phyloP scores from a whole-genome alignment of 2,329 filamentous ascomycete genomes.

The Pseudogymnoascus sp. region DNA sequence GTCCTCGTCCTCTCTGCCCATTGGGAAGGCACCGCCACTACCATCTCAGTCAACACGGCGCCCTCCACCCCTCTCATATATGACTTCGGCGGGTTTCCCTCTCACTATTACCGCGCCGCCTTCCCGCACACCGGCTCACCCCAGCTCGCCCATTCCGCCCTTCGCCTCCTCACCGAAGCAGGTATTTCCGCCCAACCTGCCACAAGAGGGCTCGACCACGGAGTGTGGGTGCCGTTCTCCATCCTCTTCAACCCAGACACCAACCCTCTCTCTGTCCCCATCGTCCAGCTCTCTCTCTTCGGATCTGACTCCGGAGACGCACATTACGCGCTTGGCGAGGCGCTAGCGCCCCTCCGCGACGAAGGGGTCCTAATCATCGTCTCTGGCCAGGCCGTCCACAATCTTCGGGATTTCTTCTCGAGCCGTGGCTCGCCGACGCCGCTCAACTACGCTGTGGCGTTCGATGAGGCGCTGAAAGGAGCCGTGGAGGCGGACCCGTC shows the following conservation, averaged over 20 bases:
- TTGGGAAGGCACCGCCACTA: constrained; percentile 55
- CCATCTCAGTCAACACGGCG: constrained; percentile 58
- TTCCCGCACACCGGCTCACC: constrained; percentile 58
- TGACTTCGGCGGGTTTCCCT: constrained; percentile 68
- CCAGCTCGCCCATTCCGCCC: constrained; percentile 50
- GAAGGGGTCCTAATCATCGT: constrained; percentile 61
- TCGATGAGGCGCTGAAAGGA: constrained; percentile 51
- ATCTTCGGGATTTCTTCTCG: constrained; percentile 49
- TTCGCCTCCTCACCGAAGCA: constrained; percentile 45
- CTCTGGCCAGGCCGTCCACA: constrained; percentile 70
- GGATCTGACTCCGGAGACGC: constrained; percentile 53
- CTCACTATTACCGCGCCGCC: constrained; percentile 58
- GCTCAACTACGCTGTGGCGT: constrained; percentile 50
- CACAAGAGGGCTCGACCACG: constrained; percentile 63
- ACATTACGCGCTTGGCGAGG: constrained; percentile 61
- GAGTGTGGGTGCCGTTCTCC: constrained; percentile 63
- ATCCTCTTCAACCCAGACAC: constrained; percentile 48
- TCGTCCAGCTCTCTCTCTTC: constrained; percentile 68
- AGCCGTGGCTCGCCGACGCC: constrained; percentile 38
- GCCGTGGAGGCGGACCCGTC: constrained; percentile 37
- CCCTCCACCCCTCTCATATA: constrained; percentile 61
- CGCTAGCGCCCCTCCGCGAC: constrained; percentile 57
- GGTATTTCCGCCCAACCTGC: constrained; percentile 54
- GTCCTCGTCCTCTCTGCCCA: constrained; percentile 72
- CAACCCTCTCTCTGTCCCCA: constrained; percentile 57